Evolutionary conservation across 2,329 filamentous ascomycete genomes (phyloP).

Genomic region (Pseudonectria buxi): DNA sequence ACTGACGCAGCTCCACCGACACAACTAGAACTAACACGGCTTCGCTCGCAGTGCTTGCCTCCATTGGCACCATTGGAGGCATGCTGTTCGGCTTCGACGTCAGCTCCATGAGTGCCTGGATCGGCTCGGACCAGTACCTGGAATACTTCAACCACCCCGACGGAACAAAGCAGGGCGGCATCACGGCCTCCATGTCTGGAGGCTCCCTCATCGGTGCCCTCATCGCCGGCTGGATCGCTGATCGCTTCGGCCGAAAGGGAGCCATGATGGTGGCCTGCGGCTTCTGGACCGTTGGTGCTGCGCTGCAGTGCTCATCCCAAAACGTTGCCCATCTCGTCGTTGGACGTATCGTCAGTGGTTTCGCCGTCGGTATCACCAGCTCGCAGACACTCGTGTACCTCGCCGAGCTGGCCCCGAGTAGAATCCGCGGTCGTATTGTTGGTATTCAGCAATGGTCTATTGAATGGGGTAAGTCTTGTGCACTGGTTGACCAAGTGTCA

Average conservation of each 20-base stretch:
- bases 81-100: conserved; percentile 51
- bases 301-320: conserved; percentile 52
- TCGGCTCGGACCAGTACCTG: conserved; percentile 44
- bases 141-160: conserved; percentile 44
- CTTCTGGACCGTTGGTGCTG: conserved; percentile 51
- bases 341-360: conserved; percentile 54
- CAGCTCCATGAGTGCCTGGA: conserved; percentile 51
- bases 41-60: conserved; percentile 26
- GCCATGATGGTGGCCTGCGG: conserved; percentile 38
- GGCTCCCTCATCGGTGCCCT: conserved; percentile 42
- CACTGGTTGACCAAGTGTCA: fast-evolving
- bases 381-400: conserved; percentile 64
- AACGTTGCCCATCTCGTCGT: conserved; percentile 49
- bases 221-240: conserved; percentile 38
- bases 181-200: conserved; percentile 42
- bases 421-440: conserved; percentile 57
- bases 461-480: conserved; percentile 39
- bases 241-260: conserved; percentile 38
- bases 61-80: conserved; percentile 35
- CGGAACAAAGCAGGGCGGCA: conserved; percentile 40
- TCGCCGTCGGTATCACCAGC: conserved; percentile 60
- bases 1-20: background rate
- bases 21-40: conserved; percentile 11
- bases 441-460: conserved; percentile 70
- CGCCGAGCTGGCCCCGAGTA: conserved; percentile 54